Conservation (phyloP, 352 stramenopile genomes). For the Sclerospora graminicola region DNA sequence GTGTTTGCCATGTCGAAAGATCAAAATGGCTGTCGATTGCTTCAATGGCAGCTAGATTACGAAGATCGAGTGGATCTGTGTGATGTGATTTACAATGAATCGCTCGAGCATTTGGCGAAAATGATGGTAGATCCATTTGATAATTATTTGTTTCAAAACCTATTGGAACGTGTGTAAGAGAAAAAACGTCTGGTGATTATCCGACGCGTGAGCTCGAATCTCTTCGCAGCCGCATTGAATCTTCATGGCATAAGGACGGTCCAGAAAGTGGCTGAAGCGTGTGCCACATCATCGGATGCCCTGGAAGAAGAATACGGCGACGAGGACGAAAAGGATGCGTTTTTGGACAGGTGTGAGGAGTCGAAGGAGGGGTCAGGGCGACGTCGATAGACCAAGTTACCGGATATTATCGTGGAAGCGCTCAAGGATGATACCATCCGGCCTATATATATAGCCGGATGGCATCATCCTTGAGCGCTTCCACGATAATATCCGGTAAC, state of each 20-base stretch:
- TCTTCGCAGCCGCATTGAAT: too few relatives aligned
- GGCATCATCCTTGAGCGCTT: conserved; percentile 88
- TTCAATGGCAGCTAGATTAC: conserved; percentile 96
- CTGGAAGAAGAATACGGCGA: conserved; percentile 39
- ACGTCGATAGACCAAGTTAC: conserved; percentile 30
- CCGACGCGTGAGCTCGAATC: too few relatives aligned
- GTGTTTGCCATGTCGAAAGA: conserved; percentile 89
- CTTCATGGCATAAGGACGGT: conserved; percentile 96
- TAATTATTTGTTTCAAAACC: conserved; percentile 99
- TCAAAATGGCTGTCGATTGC: conserved; percentile 94
- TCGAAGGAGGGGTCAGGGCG: conserved; percentile 17
- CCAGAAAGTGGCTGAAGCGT: conserved; percentile 97
- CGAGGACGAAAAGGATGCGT: conserved; percentile 31
- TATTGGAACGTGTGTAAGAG: conserved; percentile 90
- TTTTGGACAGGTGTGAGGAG: too few relatives aligned
- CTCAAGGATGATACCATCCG: conserved; percentile 90
- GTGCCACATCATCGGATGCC: conserved; percentile 68
- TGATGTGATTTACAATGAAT: too few relatives aligned
- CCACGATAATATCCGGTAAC: conserved; percentile 91
- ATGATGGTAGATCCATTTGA: conserved; percentile 98
- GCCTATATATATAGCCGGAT: too few relatives aligned
- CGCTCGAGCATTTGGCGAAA: too few relatives aligned
- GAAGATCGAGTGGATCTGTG: too few relatives aligned
- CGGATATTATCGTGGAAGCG: conserved; percentile 91
- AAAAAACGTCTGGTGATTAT: too few relatives aligned